Evolutionary conservation across 1,284 basidiomycete species (phyloP).

Genomic region (Mycena sp.): DNA sequence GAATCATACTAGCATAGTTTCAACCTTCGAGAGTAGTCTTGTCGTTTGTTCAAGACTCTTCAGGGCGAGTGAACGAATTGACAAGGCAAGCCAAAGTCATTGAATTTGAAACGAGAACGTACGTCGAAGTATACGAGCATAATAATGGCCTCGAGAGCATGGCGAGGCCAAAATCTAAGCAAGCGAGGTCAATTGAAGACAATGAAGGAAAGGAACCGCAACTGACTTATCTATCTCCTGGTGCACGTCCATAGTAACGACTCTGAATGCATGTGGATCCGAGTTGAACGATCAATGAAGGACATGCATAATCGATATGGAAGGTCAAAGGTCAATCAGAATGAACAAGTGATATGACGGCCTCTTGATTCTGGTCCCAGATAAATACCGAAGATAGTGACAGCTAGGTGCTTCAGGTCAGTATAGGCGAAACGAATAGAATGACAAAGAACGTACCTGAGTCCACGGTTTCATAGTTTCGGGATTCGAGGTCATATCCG

Average conservation of each 20-base stretch:
- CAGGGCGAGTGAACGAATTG: neutral
- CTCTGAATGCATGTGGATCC: too few species aligned
- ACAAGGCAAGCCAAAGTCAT: too few species aligned
- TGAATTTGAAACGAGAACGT: neutral
- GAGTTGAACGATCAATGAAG: too few species aligned
- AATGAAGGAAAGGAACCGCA: neutral
- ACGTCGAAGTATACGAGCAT: neutral
- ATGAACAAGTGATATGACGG: too few species aligned
- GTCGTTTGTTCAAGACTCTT: neutral
- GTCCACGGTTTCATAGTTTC: too few species aligned
- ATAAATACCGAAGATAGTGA: neutral
- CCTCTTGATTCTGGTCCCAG: neutral
- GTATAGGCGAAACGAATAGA: neutral
- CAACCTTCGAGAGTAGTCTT: too few species aligned
- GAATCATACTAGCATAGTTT: too few species aligned
- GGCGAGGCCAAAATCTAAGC: neutral
- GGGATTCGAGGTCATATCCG: neutral
- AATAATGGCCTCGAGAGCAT: neutral
- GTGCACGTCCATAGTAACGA: too few species aligned
- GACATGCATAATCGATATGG: too few species aligned
- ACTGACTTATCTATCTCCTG: too few species aligned
- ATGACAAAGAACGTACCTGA: neutral
- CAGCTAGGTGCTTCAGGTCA: neutral
- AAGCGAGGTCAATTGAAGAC: neutral
- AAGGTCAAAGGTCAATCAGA: too few species aligned